Conservation (phyloP, 345 rosid species). For the Carallia brachiata region DNA sequence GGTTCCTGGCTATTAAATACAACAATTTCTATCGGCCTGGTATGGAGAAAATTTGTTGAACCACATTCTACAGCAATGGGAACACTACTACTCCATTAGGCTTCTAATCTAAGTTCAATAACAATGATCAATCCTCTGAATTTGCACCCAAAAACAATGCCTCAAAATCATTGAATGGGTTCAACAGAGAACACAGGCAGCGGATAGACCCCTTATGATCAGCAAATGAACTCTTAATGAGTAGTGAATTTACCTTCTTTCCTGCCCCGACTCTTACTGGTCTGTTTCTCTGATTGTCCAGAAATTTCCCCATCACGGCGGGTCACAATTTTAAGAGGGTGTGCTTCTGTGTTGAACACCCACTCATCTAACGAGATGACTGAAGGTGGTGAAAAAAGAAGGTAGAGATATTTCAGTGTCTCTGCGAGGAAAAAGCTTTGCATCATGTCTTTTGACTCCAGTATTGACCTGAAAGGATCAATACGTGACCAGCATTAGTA, state of each 20-base stretch:
- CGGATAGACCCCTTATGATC: background rate
- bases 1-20: background rate
- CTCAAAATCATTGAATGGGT: background rate
- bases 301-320: background rate
- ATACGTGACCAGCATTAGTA: background rate
- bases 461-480: conserved; percentile 19
- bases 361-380: conserved; percentile 28
- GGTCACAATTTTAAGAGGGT: conserved; percentile 21
- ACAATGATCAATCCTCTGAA: background rate
- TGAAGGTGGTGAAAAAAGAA: conserved; percentile 27
- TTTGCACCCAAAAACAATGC: background rate
- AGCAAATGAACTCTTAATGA: too few species aligned
- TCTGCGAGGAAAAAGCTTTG: conserved; percentile 31
- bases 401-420: conserved; percentile 29
- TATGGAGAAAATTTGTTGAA: background rate
- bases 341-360: conserved; percentile 32
- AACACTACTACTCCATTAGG: background rate
- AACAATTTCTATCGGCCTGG: background rate
- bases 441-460: conserved; percentile 28
- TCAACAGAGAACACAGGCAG: background rate
- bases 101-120: background rate
- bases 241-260: background rate
- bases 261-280: background rate
- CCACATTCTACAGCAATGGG: background rate
- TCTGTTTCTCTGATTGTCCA: background rate